Evolutionary conservation across 805 yeast species (phyloP).

Genomic region (Wickerhamomyces pijperi): DNA sequence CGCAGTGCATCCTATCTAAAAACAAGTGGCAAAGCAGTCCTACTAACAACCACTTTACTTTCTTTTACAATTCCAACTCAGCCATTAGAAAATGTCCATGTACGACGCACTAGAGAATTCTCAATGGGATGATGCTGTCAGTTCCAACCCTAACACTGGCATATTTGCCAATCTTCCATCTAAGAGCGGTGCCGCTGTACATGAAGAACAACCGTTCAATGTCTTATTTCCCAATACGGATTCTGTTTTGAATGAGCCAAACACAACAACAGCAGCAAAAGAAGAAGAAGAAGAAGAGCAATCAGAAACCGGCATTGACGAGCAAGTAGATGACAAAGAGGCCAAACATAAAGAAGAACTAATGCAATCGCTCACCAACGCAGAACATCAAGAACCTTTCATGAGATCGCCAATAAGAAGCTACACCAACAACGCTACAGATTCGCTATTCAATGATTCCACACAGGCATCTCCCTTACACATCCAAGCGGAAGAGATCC

Average conservation of each 20-base stretch:
- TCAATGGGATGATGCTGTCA: slow-evolving; percentile 49
- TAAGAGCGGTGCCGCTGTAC: neutral
- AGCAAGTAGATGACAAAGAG: slow-evolving; percentile 1
- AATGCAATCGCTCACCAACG: slow-evolving; percentile 32
- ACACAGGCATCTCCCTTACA: too few relatives aligned
- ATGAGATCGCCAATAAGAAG: neutral
- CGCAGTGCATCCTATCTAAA: too few relatives aligned
- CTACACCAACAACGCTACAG: neutral
- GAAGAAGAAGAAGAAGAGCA: slow-evolving; percentile 1
- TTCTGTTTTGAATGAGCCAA: too few relatives aligned
- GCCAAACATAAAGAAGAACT: slow-evolving; percentile 12
- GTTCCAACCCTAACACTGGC: slow-evolving; percentile 21
- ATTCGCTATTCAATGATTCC: too few relatives aligned
- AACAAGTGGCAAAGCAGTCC: too few relatives aligned
- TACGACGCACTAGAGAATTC: slow-evolving; percentile 41
- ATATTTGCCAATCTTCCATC: slow-evolving; percentile 1
- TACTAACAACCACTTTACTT: too few relatives aligned
- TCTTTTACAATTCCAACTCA: too few relatives aligned
- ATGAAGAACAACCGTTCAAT: neutral
- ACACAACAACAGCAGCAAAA: neutral
- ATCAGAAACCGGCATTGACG: slow-evolving; percentile 1
- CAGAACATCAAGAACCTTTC: slow-evolving; percentile 17
- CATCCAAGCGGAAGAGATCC: neutral
- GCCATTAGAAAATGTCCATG: slow-evolving; percentile 6
- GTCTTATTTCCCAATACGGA: too few relatives aligned